These are phyloP conservation scores for Hortiboletus campestris DNA, from an alignment of 768 basidiomycete genomes.

Conservation along the genomic window DNA sequence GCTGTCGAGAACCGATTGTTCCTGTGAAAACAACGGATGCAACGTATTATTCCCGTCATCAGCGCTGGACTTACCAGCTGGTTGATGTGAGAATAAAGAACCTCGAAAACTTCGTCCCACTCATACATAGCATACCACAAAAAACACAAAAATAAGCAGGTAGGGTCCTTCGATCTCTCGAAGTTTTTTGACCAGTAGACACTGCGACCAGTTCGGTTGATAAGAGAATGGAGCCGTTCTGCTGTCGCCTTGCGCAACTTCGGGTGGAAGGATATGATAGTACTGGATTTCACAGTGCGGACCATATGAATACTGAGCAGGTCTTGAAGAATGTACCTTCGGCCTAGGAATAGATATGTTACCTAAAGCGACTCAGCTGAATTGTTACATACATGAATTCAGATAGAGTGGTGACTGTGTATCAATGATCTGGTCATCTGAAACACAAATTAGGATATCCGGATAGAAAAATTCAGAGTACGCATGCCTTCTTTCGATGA, in stretches of 20 bases:
- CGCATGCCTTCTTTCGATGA: constrained; percentile 6
- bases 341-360: constrained; percentile 11
- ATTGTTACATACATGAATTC: constrained; percentile 27
- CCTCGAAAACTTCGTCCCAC: constrained; percentile 60
- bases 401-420: constrained; percentile 49
- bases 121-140: constrained; percentile 62
- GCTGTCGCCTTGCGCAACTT: constrained; percentile 20
- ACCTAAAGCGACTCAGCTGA: neutral
- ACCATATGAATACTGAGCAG: constrained; percentile 55
- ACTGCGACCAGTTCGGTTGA: constrained; percentile 30
- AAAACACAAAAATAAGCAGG: constrained; percentile 50
- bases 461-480: neutral
- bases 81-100: constrained; percentile 49
- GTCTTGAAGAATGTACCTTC: constrained; percentile 36
- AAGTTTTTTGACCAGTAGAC: constrained; percentile 35
- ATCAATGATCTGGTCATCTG: constrained; percentile 41
- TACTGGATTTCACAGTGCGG: constrained; percentile 24
- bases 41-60: neutral
- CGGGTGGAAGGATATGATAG: constrained; percentile 33
- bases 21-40: constrained; percentile 31
- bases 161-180: constrained; percentile 41
- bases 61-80: constrained; percentile 39
- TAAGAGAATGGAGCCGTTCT: constrained; percentile 26
- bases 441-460: neutral
- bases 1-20: constrained; percentile 41